Conservation (phyloP, 345 rosid species). For the Gynandropsis gynandra region DNA sequence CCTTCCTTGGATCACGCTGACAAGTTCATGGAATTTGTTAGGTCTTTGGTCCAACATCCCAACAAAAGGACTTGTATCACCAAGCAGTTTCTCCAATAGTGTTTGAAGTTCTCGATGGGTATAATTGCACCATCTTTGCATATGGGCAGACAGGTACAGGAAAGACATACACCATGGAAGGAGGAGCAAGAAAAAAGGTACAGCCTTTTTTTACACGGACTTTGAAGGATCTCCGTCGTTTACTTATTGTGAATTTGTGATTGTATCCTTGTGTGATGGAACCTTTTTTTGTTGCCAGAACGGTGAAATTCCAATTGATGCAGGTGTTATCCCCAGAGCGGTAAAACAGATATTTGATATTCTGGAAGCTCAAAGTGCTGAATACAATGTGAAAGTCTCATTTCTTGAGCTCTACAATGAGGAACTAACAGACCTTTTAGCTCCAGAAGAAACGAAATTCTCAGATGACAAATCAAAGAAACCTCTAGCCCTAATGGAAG, state of each 20-base stretch:
- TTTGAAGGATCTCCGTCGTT: conserved; percentile 6
- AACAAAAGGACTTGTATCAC: conserved; percentile 78
- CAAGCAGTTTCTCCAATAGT: conserved; percentile 84
- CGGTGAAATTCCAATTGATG: conserved; percentile 94
- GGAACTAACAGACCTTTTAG: conserved; percentile 93
- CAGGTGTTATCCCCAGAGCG: conserved; percentile 96
- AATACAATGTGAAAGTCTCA: conserved; percentile 95
- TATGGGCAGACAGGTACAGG: conserved; percentile 99
- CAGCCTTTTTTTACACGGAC: conserved; percentile 2
- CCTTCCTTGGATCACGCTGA: conserved; percentile 13
- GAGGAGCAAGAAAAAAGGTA: conserved; percentile 95
- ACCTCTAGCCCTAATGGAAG: conserved; percentile 98
- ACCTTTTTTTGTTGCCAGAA: conserved; percentile 41
- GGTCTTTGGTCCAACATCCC: conserved; percentile 94
- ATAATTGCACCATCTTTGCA: conserved; percentile 97
- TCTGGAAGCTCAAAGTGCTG: conserved; percentile 86
- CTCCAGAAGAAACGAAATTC: conserved; percentile 79
- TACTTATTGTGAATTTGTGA: conserved; percentile 1
- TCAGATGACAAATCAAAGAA: conserved; percentile 86
- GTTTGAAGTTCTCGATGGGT: conserved; percentile 93
- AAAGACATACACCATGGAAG: conserved; percentile 98
- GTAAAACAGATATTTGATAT: conserved; percentile 87
- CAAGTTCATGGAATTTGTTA: conserved; percentile 21
- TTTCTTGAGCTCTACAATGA: conserved; percentile 96
- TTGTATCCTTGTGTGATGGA: conserved; percentile 18